These are phyloP conservation scores for Glaciozyma martinii DNA, from an alignment of 768 basidiomycete species.

Conservation along the genomic window DNA sequence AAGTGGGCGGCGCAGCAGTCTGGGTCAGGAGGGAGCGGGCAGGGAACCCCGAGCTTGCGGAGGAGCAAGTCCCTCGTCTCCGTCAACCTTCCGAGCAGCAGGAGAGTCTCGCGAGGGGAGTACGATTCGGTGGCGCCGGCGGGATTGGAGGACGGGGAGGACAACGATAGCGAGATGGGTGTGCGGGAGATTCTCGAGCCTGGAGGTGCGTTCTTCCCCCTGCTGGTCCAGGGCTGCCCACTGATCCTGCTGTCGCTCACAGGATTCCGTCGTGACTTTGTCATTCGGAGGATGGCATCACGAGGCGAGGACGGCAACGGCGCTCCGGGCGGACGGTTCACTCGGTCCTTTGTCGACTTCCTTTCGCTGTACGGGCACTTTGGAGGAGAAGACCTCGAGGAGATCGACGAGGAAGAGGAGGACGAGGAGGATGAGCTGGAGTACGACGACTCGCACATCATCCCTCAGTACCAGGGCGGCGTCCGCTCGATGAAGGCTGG, in stretches of 20 bases:
- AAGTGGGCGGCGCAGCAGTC: constrained; percentile 21
- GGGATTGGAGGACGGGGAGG: constrained; percentile 3
- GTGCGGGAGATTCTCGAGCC: constrained; percentile 28
- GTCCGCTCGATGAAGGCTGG: constrained; percentile 38
- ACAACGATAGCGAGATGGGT: constrained; percentile 5
- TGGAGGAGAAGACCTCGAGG: constrained; percentile 74
- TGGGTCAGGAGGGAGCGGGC: background rate
- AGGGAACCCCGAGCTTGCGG: background rate
- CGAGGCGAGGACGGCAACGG: background rate
- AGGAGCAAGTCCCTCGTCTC: background rate
- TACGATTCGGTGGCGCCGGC: constrained; percentile 7
- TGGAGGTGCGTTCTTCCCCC: constrained; percentile 1
- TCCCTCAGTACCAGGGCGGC: constrained; percentile 12
- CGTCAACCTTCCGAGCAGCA: background rate
- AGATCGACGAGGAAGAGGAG: constrained; percentile 71
- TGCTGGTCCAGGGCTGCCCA: no score
- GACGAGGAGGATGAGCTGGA: constrained; percentile 46
- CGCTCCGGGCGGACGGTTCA: background rate
- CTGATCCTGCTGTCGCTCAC: no score
- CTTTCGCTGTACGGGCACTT: constrained; percentile 92
- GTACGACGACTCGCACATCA: constrained; percentile 1
- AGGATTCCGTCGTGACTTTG: constrained; percentile 28
- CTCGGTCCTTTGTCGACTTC: constrained; percentile 46
- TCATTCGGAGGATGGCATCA: constrained; percentile 12
- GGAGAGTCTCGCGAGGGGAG: constrained; percentile 5